These are phyloP conservation scores for Borealophlyctis nickersoniae DNA, from an alignment of 192 early-diverging fungal genomes.

Conservation along the genomic window DNA sequence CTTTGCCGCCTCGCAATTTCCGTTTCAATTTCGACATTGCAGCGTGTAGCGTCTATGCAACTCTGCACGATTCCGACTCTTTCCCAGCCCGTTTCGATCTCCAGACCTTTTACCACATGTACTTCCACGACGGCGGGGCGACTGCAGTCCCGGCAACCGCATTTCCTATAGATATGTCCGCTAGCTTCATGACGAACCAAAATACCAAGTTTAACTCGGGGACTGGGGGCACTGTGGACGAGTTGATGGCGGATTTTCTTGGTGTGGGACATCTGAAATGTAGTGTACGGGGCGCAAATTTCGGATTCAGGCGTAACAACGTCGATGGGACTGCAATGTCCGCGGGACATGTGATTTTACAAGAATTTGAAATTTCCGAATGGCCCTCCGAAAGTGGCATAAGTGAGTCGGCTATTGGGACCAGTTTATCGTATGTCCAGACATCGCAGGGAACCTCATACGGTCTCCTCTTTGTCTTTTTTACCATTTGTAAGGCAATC, in stretches of 20 bases:
- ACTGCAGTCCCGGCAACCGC: background rate
- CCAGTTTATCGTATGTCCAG: too few relatives aligned
- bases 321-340: too few relatives aligned
- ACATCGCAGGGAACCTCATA: too few relatives aligned
- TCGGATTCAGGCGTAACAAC: too few relatives aligned
- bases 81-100: constrained; percentile 4
- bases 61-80: background rate
- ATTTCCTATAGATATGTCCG: constrained; percentile 14
- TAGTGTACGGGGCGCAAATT: too few relatives aligned
- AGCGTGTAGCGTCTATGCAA: background rate
- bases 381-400: too few relatives aligned
- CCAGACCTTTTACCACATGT: constrained; percentile 1
- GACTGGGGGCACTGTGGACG: constrained; percentile 8
- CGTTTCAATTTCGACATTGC: background rate
- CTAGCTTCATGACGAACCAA: constrained; percentile 17
- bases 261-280: constrained; percentile 16
- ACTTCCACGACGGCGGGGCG: background rate
- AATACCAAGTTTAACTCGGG: constrained; percentile 26
- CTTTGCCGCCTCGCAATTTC: too few relatives aligned
- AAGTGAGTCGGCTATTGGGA: too few relatives aligned
- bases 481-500: too few relatives aligned
- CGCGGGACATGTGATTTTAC: too few relatives aligned
- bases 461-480: too few relatives aligned
- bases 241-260: constrained; percentile 3
- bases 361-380: too few relatives aligned